Conservation (phyloP, 148 eudicot genomes). For the Pouteria glomerata region DNA sequence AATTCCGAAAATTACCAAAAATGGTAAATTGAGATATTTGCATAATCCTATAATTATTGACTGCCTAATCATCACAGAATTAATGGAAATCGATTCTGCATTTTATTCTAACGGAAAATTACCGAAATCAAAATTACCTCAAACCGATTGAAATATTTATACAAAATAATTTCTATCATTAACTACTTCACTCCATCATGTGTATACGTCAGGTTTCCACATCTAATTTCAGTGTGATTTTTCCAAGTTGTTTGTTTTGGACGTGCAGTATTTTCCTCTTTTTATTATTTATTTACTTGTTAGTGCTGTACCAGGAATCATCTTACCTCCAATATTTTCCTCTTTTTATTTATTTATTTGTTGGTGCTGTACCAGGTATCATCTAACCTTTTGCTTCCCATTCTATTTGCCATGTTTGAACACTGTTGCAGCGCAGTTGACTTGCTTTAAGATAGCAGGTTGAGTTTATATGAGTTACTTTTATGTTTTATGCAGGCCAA, state of each 20-base stretch:
- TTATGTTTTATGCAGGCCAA: conserved; percentile 56
- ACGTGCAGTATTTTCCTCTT: background rate
- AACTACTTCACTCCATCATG: too few species aligned
- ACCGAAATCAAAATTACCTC: too few species aligned
- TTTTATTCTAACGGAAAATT: too few species aligned
- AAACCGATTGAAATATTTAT: too few species aligned
- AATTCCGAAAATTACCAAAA: too few species aligned
- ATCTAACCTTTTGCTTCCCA: background rate
- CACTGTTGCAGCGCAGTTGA: background rate
- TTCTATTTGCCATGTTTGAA: background rate
- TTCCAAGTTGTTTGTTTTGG: background rate
- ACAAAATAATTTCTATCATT: too few species aligned
- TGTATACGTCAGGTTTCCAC: too few species aligned
- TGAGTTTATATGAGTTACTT: background rate
- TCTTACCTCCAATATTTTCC: background rate
- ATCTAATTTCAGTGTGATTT: background rate
- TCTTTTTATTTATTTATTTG: background rate
- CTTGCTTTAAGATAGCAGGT: background rate
- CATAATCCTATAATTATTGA: too few species aligned
- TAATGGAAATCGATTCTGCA: too few species aligned
- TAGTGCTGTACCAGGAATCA: background rate
- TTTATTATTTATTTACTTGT: background rate
- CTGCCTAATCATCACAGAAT: too few species aligned
- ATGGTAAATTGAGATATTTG: too few species aligned
- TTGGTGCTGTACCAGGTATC: background rate